Evolutionary conservation across 208 protist genomes (phyloP).

Genomic region (Crithidia bombi): DNA sequence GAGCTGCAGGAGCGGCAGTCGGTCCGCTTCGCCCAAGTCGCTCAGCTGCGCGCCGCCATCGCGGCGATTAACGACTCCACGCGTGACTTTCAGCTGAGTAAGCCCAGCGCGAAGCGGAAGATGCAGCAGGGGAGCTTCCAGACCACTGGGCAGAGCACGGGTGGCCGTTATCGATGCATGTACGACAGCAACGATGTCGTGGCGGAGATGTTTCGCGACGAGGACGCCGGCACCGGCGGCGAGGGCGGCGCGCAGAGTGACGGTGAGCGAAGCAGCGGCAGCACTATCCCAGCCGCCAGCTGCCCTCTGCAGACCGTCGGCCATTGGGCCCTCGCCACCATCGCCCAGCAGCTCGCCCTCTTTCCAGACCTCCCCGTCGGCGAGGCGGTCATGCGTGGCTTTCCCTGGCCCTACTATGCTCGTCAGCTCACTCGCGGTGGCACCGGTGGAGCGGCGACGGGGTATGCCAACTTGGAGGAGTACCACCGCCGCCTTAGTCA

Average conservation of each 20-base stretch:
- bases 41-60: slow-evolving; percentile 56
- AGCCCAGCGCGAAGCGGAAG: slow-evolving; percentile 20
- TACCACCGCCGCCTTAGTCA: slow-evolving; percentile 27
- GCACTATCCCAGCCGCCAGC: not conserved
- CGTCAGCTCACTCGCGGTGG: slow-evolving; percentile 46
- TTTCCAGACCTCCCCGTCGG: slow-evolving; percentile 68
- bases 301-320: slow-evolving; percentile 52
- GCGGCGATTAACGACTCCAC: slow-evolving; percentile 67
- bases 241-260: too few relatives aligned
- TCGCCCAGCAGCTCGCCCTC: slow-evolving; percentile 45
- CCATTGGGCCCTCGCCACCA: slow-evolving; percentile 57
- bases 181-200: slow-evolving; percentile 20
- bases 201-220: slow-evolving; percentile 17
- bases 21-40: slow-evolving; percentile 40
- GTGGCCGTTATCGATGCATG: slow-evolving; percentile 4
- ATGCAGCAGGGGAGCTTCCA: not conserved
- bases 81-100: slow-evolving; percentile 52
- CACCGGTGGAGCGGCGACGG: slow-evolving; percentile 36
- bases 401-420: slow-evolving; percentile 67
- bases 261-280: too few relatives aligned
- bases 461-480: slow-evolving; percentile 32
- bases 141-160: not conserved
- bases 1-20: slow-evolving; percentile 33
- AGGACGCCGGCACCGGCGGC: not conserved
- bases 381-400: slow-evolving; percentile 54